Conservation (phyloP, 345 rosid genomes). For the Camelina sativa region DNA sequence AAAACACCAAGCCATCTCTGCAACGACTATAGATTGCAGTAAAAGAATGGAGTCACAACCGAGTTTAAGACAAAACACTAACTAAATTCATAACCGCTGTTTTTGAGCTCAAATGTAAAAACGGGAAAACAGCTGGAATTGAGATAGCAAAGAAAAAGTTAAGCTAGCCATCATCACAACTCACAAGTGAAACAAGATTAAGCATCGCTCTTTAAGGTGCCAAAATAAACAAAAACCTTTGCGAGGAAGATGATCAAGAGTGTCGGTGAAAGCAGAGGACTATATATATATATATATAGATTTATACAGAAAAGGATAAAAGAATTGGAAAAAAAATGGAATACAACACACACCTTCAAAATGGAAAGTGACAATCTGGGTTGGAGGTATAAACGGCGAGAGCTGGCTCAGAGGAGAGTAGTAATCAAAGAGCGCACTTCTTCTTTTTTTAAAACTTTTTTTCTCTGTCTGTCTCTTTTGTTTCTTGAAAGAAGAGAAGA, state of each 20-base stretch:
- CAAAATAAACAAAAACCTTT: background rate
- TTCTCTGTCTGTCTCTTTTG: background rate
- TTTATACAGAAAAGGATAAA: background rate
- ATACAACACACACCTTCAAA: slow-evolving; percentile 13
- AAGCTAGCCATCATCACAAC: too few species aligned
- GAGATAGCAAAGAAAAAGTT: too few species aligned
- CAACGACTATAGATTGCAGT: too few species aligned
- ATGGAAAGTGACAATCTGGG: slow-evolving; percentile 8
- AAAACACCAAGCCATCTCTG: too few species aligned
- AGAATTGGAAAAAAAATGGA: background rate
- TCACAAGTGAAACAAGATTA: background rate
- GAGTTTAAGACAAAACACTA: too few species aligned
- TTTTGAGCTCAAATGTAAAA: too few species aligned
- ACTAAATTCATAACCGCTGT: too few species aligned
- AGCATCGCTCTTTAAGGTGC: background rate
- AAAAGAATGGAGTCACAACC: too few species aligned
- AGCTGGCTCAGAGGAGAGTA: slow-evolving; percentile 2
- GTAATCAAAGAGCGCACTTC: slow-evolving; percentile 28
- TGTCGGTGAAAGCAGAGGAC: slow-evolving; percentile 42
- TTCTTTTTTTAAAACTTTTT: background rate
- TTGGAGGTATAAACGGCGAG: background rate
- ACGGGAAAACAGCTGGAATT: too few species aligned
- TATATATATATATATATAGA: too few species aligned
- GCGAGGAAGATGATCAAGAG: background rate
- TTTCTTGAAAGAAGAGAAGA: slow-evolving; percentile 21